Evolutionary conservation across 371 early-diverging fungal species (phyloP), one percentile per base, ranked within the genome.

Genomic region (Mucor mucedo): DNA sequence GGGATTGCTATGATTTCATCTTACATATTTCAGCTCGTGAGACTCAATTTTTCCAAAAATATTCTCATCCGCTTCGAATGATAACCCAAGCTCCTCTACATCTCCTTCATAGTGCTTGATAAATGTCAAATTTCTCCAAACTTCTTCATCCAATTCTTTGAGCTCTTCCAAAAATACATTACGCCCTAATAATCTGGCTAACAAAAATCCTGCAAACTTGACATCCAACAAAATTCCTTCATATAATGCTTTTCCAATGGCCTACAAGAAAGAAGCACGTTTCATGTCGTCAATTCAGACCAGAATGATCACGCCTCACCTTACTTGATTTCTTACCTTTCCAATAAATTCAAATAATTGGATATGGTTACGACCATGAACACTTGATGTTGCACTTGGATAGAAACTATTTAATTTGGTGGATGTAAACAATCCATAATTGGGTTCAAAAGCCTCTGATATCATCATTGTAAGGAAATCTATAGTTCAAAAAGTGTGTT

Each of bases 231-330:
- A 79, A 7, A 96, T 84, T 0, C 94, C 93, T 68, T 96, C 95
- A 61, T 94, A 93, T 53, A 97, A 71, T 14, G 96, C 94, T 70
- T 96, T 96, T 11, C 93, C 95, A 29, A 96, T 73, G 48, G 95
- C 87, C 61, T 77, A 38, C 1, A 50, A 14, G 9, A 47, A 44
- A 47, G n/a, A 33, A 32, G 32, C 14, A 41, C 41, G 41, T 41
- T 21, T 21, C 21, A 21, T 21, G 21, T 21, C 21, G 21, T 21
- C 21, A 21, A 21, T 21, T 21, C 21, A 21, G 21, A 21, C 21
- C 21, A 21, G 21, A 21, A 21, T 21, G 41, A 41, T 41, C 41
- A 14, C 16, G 4, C 13, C n/a, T 3, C 29, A 45, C n/a, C 14
- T 32, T 35, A 40, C 16, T 45, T 52, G 42, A 2, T 53, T 42